These are phyloP conservation scores for Scutellaria baicalensis DNA, from an alignment of 257 asterid species.

Conservation along the genomic window DNA sequence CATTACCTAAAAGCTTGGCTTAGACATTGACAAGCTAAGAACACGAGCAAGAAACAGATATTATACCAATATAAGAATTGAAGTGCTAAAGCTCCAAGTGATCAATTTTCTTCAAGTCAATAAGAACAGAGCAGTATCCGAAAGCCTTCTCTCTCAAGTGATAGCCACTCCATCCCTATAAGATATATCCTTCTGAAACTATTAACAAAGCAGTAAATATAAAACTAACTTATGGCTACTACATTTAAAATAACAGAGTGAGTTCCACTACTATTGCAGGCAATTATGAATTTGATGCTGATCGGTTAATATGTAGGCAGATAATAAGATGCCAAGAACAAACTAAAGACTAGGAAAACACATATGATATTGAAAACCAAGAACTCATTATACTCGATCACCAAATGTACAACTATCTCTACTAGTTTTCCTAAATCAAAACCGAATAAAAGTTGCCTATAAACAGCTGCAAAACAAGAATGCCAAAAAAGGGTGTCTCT, in stretches of 20 bases:
- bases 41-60: neutral
- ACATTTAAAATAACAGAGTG: neutral
- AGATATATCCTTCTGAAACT: neutral
- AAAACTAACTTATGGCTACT: neutral
- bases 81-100: neutral
- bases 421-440: neutral
- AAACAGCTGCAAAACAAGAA: conserved; percentile 6
- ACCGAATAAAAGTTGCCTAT: neutral
- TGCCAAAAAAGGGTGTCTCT: neutral
- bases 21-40: neutral
- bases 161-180: neutral
- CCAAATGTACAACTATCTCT: conserved; percentile 21
- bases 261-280: neutral
- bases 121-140: neutral
- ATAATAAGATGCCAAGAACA: neutral
- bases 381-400: conserved; percentile 12
- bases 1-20: neutral
- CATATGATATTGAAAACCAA: neutral
- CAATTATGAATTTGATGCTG: neutral
- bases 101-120: neutral
- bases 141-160: neutral
- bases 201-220: neutral
- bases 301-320: neutral
- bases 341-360: neutral
- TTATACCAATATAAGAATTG: neutral